phyloP scores from a whole-genome alignment of 169 alveolate genomes.

The Eimeria nieschulzi region DNA sequence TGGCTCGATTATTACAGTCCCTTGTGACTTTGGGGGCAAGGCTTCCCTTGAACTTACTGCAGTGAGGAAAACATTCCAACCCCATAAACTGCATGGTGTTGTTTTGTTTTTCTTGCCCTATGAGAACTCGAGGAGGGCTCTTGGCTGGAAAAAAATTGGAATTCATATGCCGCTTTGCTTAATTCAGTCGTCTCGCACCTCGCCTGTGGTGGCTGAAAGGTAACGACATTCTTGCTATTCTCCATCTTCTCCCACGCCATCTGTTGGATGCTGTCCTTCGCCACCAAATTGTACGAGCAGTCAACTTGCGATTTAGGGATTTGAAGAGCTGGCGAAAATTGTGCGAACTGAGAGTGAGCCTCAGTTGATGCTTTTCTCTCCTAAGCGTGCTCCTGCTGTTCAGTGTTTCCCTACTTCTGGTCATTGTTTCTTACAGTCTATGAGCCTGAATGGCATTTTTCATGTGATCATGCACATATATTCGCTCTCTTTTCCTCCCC shows the following conservation, averaged over 20 bases:
- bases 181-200: conserved; percentile 23
- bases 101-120: not conserved
- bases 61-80: not conserved
- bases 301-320: conserved; percentile 44
- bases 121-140: not conserved
- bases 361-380: not conserved
- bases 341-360: conserved; percentile 37
- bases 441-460: not conserved
- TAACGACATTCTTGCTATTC: not conserved
- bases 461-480: not conserved
- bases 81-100: not conserved
- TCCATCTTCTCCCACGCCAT: conserved; percentile 6
- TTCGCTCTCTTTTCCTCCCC: not conserved
- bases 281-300: conserved; percentile 32
- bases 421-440: not conserved
- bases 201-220: conserved; percentile 40
- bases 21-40: conserved; percentile 41
- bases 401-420: not conserved
- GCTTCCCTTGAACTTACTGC: conserved; percentile 21
- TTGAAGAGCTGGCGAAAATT: conserved; percentile 52
- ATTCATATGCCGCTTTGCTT: not conserved
- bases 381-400: not conserved
- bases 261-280: conserved; percentile 10
- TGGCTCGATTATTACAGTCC: conserved; percentile 51
- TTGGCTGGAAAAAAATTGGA: not conserved